Conservation (phyloP, 2,329 filamentous ascomycete species). For the Myriangium duriaei region DNA sequence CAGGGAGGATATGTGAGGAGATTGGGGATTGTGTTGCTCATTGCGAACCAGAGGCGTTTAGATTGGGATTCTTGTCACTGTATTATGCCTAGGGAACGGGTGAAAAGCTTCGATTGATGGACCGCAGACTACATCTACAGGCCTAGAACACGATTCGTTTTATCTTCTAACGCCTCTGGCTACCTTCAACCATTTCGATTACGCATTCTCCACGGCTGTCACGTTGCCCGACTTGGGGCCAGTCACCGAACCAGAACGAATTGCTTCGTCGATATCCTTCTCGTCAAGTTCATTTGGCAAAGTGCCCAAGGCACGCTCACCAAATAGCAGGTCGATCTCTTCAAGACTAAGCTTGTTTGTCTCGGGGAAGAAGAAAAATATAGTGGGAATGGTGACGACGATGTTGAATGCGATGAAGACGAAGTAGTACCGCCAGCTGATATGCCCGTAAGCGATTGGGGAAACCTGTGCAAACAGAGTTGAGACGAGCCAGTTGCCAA, state of each 20-base stretch:
- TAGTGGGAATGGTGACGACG: conserved; percentile 30
- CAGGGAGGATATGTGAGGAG: conserved; percentile 51
- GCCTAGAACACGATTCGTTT: too few relatives aligned
- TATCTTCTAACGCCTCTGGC: too few relatives aligned
- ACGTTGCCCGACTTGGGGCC: conserved; percentile 12
- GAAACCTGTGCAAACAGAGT: conserved; percentile 48
- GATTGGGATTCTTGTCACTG: too few relatives aligned
- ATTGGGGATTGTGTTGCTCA: too few relatives aligned
- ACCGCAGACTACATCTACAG: too few relatives aligned
- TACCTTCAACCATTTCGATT: not conserved
- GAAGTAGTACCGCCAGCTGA: conserved; percentile 44
- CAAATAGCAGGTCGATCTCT: conserved; percentile 47
- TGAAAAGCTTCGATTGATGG: too few relatives aligned
- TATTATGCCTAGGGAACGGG: too few relatives aligned
- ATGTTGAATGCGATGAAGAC: conserved; percentile 43
- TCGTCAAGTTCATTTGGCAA: conserved; percentile 33
- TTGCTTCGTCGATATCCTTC: conserved; percentile 20
- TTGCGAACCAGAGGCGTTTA: too few relatives aligned
- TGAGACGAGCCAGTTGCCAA: conserved; percentile 48
- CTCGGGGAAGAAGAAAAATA: conserved; percentile 42
- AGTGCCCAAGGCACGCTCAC: conserved; percentile 37
- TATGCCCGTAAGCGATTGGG: conserved; percentile 37
- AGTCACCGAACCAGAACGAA: conserved; percentile 13
- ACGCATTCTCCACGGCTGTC: conserved; percentile 4
- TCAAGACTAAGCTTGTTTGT: conserved; percentile 43